A percentile compares a stretch with the other conserved stretches of the same genome.
These are phyloP conservation scores for Epichloe scottii DNA, from an alignment of 2,329 filamentous ascomycete species.

Conservation along the genomic window DNA sequence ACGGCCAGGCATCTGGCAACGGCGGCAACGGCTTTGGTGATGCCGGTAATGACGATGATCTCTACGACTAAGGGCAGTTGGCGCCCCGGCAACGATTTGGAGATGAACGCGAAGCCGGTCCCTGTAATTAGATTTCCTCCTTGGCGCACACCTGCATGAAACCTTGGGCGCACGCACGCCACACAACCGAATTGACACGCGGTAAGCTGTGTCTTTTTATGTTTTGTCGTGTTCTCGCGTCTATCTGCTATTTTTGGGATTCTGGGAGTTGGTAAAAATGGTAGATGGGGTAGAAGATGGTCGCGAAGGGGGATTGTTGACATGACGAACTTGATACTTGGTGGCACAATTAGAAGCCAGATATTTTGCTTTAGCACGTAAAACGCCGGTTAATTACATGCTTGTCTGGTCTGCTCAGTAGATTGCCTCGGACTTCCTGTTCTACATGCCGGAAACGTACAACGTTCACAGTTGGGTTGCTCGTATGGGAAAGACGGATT, in stretches of 20 bases:
- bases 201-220: background rate
- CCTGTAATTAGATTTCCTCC: constrained; percentile 36
- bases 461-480: too few relatives aligned
- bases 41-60: constrained; percentile 86
- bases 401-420: background rate
- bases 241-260: constrained; percentile 15
- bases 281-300: constrained; percentile 11
- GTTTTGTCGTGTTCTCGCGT: constrained; percentile 10
- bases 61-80: constrained; percentile 72
- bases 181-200: constrained; percentile 5
- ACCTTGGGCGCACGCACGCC: background rate
- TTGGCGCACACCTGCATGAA: constrained; percentile 21
- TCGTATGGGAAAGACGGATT: too few relatives aligned
- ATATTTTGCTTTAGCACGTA: constrained; percentile 1
- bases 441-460: too few relatives aligned
- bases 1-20: constrained; percentile 51
- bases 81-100: constrained; percentile 7
- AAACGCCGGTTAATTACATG: background rate
- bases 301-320: constrained; percentile 2
- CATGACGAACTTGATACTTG: constrained; percentile 1
- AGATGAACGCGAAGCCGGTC: constrained; percentile 10
- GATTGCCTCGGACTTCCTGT: too few relatives aligned
- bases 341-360: constrained; percentile 5
- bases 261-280: constrained; percentile 24
- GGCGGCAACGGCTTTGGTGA: constrained; percentile 60